Base-by-base conservation (phyloP, 1,284 basidiomycete genomes). In the Puccinia hordei region DNA sequence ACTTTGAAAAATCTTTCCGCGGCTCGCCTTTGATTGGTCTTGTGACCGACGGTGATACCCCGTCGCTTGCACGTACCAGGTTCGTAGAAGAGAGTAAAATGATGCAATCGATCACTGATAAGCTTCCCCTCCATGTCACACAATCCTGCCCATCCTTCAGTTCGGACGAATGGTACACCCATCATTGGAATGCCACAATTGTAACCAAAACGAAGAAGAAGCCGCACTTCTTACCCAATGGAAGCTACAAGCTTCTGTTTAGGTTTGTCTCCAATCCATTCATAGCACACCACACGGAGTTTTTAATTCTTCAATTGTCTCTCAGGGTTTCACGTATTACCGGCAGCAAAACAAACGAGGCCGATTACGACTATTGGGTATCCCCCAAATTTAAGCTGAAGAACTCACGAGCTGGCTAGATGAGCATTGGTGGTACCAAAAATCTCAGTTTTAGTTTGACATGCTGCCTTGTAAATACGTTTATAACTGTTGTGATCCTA, bases 1-100 rank as follows among this genome's bases (percentile, higher is more conserved):
- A 71, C 46, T 51, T 49, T 24, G 46, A 71, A 19, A 46, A 71
- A 71, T 46, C 46, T 33, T n/a, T n/a, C n/a, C n/a, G n/a, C n/a
- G n/a, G n/a, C n/a, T n/a, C n/a, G n/a, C n/a, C n/a, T n/a, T n/a
- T 71, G 27, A 30, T 71, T 6, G 68, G 44, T 8, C 24, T 51
- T 8, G 33, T 71, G 3, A 38, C 66, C 22, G 44, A 69, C n/a
- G 27, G 38, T 49, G 66, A 69, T 15, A 15, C 12, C 17, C 24
- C 6, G 24, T n/a, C 41, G 10, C 6, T 9, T 24, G 2, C 38
- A 38, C 66, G 66, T n/a, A n/a, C 38, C 30, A 17, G 17, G 66
- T 69, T 19, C 8, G 66, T 65, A 19, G 19, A 1, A 8, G 19
- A 15, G 27, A 24, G 2, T 2, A 27, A 24, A 8, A 57, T 10